Evolutionary conservation across 148 eudicot species (phyloP).

Genomic region (Polygonum maritimum): DNA sequence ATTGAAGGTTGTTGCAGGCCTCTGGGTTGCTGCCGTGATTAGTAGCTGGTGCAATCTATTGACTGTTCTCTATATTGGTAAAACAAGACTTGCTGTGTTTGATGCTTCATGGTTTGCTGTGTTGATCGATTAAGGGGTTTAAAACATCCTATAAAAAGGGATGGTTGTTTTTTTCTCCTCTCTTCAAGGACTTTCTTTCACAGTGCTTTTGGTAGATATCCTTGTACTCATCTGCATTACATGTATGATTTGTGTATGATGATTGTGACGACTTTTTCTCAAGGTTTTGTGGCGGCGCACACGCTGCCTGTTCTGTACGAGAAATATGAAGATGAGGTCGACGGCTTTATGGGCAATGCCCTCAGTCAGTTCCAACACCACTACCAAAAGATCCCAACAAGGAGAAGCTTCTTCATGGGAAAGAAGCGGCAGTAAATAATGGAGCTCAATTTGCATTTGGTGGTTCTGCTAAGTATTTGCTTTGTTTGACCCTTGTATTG

Average conservation of each 20-base stretch:
- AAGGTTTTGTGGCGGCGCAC: constrained; percentile 78
- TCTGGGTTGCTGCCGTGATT: constrained; percentile 61
- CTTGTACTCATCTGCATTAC: too few species aligned
- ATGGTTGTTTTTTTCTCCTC: too few species aligned
- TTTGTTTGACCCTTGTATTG: neutral
- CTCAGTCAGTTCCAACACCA: constrained; percentile 41
- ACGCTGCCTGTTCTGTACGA: constrained; percentile 72
- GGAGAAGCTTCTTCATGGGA: constrained; percentile 23
- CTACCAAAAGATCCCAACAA: constrained; percentile 46
- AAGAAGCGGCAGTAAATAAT: neutral
- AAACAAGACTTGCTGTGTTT: constrained; percentile 11
- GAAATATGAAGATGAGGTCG: constrained; percentile 59
- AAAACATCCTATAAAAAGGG: too few species aligned
- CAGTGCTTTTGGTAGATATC: neutral
- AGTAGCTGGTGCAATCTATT: constrained; percentile 82
- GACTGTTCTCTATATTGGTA: constrained; percentile 71
- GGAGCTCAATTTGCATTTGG: neutral
- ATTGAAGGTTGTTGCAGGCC: constrained; percentile 41
- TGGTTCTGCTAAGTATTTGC: neutral
- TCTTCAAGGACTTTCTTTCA: too few species aligned
- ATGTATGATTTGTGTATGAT: too few species aligned
- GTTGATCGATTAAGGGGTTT: too few species aligned
- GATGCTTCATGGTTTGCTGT: too few species aligned
- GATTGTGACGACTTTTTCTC: neutral
- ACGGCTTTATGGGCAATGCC: constrained; percentile 36